Evolutionary conservation across 2,329 filamentous ascomycete genomes (phyloP).

Genomic region (Ceratocystis destructans): DNA sequence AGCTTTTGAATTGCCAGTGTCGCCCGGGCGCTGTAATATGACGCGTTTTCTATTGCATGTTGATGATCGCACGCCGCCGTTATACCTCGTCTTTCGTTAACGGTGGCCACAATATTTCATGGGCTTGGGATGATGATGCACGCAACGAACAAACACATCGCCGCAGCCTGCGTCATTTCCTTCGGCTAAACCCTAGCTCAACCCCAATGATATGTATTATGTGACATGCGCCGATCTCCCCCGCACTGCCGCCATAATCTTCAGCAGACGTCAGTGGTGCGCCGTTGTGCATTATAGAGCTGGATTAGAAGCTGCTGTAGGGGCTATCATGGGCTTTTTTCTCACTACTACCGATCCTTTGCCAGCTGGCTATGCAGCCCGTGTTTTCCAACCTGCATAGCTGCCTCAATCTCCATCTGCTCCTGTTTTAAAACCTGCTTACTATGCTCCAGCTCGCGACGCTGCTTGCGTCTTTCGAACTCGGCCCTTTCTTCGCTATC

Average conservation of each 20-base stretch:
- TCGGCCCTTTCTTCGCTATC: constrained; percentile 49
- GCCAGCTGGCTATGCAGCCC: constrained; percentile 24
- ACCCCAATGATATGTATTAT: neutral
- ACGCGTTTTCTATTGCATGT: neutral
- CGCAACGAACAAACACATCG: no score
- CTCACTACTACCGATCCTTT: neutral
- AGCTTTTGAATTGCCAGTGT: neutral
- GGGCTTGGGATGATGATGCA: neutral
- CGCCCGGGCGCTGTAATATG: neutral
- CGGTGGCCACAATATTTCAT: neutral
- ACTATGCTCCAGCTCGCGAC: constrained; percentile 45
- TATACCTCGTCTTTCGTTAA: neutral
- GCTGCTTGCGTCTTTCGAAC: constrained; percentile 47
- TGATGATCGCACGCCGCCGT: no score
- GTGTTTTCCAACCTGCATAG: constrained; percentile 54
- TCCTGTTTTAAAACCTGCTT: constrained; percentile 50
- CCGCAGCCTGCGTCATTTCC: no score
- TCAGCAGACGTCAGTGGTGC: neutral
- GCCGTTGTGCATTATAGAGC: neutral
- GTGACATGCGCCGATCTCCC: neutral
- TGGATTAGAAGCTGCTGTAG: neutral
- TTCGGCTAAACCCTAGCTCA: neutral
- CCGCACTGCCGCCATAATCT: neutral
- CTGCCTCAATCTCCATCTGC: constrained; percentile 52
- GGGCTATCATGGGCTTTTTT: neutral